phyloP scores from a whole-genome alignment of 2,329 filamentous ascomycete species.

The Trichophyton verrucosum region DNA sequence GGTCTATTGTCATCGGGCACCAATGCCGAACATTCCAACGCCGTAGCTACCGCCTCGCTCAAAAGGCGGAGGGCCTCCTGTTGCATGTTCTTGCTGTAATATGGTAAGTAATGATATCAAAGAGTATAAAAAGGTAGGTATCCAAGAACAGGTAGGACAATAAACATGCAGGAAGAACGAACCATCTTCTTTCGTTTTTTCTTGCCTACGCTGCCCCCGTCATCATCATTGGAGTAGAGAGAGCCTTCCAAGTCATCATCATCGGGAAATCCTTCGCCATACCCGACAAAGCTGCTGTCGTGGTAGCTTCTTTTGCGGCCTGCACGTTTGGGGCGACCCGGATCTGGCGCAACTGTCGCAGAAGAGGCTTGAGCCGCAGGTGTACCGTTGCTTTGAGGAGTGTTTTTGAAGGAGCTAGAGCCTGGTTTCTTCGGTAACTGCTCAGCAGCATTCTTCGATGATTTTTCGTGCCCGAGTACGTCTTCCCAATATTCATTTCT shows the following conservation, averaged over 20 bases:
- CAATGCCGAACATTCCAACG: slow-evolving; percentile 35
- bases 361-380: slow-evolving; percentile 7
- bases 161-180: slow-evolving; percentile 6
- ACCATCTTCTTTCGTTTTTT: slow-evolving; percentile 40
- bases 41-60: slow-evolving; percentile 33
- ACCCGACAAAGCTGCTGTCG: slow-evolving; percentile 40
- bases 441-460: slow-evolving; percentile 23
- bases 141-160: background rate
- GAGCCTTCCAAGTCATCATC: slow-evolving; percentile 31
- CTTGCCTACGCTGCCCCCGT: slow-evolving; percentile 25
- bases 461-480: slow-evolving; percentile 37
- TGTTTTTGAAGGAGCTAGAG: slow-evolving; percentile 17
- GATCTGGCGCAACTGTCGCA: slow-evolving; percentile 17
- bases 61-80: slow-evolving; percentile 28
- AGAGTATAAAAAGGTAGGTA: background rate
- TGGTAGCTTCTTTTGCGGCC: slow-evolving; percentile 39
- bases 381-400: slow-evolving; percentile 20
- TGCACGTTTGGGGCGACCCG: slow-evolving; percentile 33
- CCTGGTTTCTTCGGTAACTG: slow-evolving; percentile 19
- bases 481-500: slow-evolving; percentile 40
- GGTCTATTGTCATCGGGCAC: slow-evolving; percentile 26
- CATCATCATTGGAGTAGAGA: slow-evolving; percentile 34
- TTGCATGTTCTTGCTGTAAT: slow-evolving; percentile 27
- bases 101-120: slow-evolving; percentile 4
- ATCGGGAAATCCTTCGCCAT: slow-evolving; percentile 40